These are phyloP conservation scores for Triangularia verruculosa DNA, from an alignment of 2,329 filamentous ascomycete genomes.

Conservation along the genomic window DNA sequence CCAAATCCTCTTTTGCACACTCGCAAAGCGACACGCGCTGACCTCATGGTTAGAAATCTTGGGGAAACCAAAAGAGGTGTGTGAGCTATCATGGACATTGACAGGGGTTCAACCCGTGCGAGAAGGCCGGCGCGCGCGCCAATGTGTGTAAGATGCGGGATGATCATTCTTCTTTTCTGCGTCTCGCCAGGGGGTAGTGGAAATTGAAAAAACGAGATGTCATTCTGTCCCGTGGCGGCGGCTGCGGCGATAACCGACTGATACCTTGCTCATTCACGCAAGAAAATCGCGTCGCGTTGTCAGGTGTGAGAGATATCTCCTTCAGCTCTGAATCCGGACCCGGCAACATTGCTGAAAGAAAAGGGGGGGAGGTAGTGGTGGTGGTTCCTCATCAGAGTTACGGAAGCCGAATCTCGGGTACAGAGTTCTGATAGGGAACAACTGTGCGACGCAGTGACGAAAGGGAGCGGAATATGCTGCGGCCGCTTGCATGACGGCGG, in stretches of 20 bases:
- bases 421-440: not conserved
- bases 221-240: not conserved
- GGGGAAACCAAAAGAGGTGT: not conserved
- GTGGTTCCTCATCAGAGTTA: no score
- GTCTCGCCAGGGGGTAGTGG: not conserved
- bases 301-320: not conserved
- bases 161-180: not conserved
- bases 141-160: not conserved
- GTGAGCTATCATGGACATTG: not conserved
- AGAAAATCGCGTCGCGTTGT: not conserved
- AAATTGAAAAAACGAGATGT: not conserved
- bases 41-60: not conserved
- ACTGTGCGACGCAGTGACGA: not conserved
- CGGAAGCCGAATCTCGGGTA: not conserved
- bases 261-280: not conserved
- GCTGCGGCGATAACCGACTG: not conserved
- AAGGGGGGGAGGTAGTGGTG: not conserved
- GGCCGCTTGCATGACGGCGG: constrained; percentile 10
- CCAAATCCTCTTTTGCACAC: not conserved
- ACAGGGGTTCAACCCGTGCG: not conserved
- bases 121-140: not conserved
- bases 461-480: constrained; percentile 1
- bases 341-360: not conserved
- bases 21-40: not conserved
- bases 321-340: not conserved